Evolutionary conservation across 768 basidiomycete genomes (phyloP).

Genomic region (Suillus cothurnatus): DNA sequence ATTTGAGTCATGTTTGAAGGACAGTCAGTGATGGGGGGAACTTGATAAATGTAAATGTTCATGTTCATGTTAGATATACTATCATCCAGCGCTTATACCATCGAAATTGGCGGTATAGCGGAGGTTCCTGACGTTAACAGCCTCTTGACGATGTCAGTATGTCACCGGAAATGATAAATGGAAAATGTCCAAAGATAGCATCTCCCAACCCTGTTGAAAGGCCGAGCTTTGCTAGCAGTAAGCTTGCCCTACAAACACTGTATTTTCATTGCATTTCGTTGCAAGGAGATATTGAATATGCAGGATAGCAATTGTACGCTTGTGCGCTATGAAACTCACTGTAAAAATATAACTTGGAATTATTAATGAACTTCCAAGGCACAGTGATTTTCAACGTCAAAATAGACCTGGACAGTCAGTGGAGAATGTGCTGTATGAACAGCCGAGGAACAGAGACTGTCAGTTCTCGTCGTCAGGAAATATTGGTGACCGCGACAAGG

Average conservation of each 20-base stretch:
- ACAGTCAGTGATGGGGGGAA: neutral
- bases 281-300: neutral
- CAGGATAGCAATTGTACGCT: neutral
- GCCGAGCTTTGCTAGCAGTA: neutral
- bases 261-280: neutral
- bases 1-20: neutral
- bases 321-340: neutral
- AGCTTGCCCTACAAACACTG: neutral
- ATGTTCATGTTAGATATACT: neutral
- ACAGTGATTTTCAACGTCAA: neutral
- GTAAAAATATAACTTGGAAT: neutral
- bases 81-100: neutral
- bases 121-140: neutral
- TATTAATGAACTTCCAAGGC: neutral
- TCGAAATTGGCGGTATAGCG: neutral
- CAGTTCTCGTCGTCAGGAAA: no score
- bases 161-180: neutral
- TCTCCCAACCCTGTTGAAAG: neutral
- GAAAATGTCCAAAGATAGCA: neutral
- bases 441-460: neutral
- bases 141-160: neutral
- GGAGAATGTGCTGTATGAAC: neutral
- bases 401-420: neutral
- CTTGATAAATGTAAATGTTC: neutral
- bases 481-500: neutral